Conservation (phyloP, 75 land plant species). For the Adiantum capillusveneris region DNA sequence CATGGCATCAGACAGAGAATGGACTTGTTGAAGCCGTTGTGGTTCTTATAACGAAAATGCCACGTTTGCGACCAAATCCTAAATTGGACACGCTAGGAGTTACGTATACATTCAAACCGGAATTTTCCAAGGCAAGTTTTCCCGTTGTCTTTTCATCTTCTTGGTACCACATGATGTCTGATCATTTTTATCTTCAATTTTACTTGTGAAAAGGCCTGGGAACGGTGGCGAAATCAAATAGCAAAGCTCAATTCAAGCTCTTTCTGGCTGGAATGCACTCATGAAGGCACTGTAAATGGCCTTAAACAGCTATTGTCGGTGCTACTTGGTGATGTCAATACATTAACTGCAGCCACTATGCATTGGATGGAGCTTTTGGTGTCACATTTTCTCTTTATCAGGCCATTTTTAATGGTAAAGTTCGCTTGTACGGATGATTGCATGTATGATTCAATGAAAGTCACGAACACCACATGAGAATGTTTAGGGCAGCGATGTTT, state of each 20-base stretch:
- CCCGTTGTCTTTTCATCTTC: not conserved
- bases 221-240: constrained; percentile 75
- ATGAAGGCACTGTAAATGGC: constrained; percentile 56
- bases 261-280: constrained; percentile 79
- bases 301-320: constrained; percentile 62
- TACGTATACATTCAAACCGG: constrained; percentile 66
- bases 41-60: constrained; percentile 78
- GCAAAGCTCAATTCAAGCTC: constrained; percentile 61
- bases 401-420: constrained; percentile 80
- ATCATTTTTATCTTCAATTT: not conserved
- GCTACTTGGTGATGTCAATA: constrained; percentile 63
- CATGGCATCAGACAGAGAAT: constrained; percentile 73
- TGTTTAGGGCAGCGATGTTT: no score
- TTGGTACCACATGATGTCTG: not conserved
- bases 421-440: no score
- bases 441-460: no score
- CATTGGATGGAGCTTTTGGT: constrained; percentile 88
- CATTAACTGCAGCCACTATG: constrained; percentile 42
- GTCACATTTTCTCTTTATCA: constrained; percentile 75
- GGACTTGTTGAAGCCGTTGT: constrained; percentile 93
- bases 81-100: constrained; percentile 53
- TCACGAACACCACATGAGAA: no score
- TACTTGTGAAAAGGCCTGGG: constrained; percentile 60
- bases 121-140: constrained; percentile 66
- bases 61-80: constrained; percentile 69